Evolutionary conservation across 208 protist genomes (phyloP), one percentile per base, ranked within the genome.

Genomic region (Leishmania turanica): DNA sequence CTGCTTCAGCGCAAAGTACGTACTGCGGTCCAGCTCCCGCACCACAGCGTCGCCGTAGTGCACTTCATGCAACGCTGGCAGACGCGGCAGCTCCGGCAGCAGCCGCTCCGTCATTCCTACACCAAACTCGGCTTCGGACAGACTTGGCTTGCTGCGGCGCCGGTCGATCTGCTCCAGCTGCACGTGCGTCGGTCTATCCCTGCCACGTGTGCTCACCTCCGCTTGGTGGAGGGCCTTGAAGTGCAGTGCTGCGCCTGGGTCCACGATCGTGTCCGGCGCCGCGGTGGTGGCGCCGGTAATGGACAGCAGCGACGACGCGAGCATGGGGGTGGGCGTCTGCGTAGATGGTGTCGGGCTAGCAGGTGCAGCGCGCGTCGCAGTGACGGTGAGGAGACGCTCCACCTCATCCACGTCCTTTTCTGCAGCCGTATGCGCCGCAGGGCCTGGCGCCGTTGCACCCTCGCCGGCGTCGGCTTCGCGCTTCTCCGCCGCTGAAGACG

Each of bases 41-140:
- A 96, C 89, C 51, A 91, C 78, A 40, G 92, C 87, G 64, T 97
- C 95, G 37, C 93, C 88, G 76, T 94, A 96, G 85, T 97, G 95
- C 47, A 96, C 71, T 62, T 97, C 95, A 69, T 96, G 92, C 84
- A 97, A 81, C 49, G 88, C 89, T 1, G 91, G 66, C 69, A 96
- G 83, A 40, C 95, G 90, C 34, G 87, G 84, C 70, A 97, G 78
- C 79, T 95, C 88, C 2, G 91, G 91, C 77, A 95, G 89, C 3
- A 97, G 81, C 31, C 95, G 89, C 75, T 97, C 92, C 40, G 95
- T 96, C 54, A 96, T 89, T 3, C 95, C 93, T 2, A 90, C 88
- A 34, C 89, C 85, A 78, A 95, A 95, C 85, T 97, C 92, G 11
- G 82, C 77, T 47, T 96, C 92, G 7, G 84, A 62, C 0, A 97